These are phyloP conservation scores for Penicillium salamii DNA, from an alignment of 495 filamentous ascomycete species.

Conservation along the genomic window DNA sequence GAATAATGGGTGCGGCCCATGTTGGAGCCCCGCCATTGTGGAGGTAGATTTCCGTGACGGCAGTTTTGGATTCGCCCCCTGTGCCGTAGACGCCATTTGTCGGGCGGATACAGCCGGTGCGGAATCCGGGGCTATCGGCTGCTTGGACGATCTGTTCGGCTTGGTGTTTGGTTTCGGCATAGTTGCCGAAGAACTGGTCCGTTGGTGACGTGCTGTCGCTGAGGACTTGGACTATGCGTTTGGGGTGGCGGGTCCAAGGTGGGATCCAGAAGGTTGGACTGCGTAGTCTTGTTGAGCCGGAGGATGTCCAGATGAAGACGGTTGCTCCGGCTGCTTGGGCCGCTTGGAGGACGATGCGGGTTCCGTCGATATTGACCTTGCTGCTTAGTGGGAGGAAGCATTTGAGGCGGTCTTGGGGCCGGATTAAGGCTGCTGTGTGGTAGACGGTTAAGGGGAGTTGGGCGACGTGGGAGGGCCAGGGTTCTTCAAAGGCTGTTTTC, in stretches of 20 bases:
- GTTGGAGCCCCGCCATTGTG: constrained; percentile 33
- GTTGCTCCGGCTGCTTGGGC: constrained; percentile 44
- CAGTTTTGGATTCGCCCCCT: constrained; percentile 45
- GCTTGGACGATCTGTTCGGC: constrained; percentile 50
- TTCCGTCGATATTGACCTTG: constrained; percentile 56
- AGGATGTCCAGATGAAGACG: constrained; percentile 55
- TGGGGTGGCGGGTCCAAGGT: constrained; percentile 44
- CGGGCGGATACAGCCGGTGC: constrained; percentile 56
- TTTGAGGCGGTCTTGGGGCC: constrained; percentile 45
- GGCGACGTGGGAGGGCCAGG: constrained; percentile 46
- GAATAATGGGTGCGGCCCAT: constrained; percentile 49
- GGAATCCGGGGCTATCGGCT: constrained; percentile 47
- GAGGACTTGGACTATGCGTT: constrained; percentile 40
- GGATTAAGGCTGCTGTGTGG: constrained; percentile 55
- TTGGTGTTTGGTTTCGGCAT: constrained; percentile 51
- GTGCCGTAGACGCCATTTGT: constrained; percentile 59
- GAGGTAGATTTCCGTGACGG: constrained; percentile 42
- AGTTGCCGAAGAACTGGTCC: constrained; percentile 56
- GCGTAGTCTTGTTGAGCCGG: constrained; percentile 46
- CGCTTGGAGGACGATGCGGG: constrained; percentile 47
- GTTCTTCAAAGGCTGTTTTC: constrained; percentile 45
- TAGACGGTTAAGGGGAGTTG: constrained; percentile 53
- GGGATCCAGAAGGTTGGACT: constrained; percentile 46
- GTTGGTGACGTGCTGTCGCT: constrained; percentile 46
- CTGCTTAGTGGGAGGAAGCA: constrained; percentile 42